Conservation (phyloP, 1,139 yeast species). For the Geotrichum bryndzae region DNA sequence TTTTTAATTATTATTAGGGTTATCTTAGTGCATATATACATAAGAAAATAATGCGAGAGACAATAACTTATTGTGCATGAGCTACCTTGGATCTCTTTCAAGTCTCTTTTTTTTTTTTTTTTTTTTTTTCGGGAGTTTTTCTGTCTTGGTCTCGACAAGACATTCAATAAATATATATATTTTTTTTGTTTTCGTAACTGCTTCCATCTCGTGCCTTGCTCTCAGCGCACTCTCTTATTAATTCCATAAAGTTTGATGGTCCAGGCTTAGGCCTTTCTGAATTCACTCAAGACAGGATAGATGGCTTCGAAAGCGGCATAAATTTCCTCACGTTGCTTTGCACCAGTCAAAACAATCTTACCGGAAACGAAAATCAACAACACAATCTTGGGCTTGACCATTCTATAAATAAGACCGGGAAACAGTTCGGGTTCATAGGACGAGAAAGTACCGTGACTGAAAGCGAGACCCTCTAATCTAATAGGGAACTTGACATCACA, state of each 20-base stretch:
- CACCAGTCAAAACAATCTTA: conserved; percentile 96
- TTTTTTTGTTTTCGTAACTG: neutral
- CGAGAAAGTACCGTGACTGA: conserved; percentile 97
- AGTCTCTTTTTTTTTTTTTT: neutral
- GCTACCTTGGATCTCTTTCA: neutral
- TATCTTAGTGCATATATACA: neutral
- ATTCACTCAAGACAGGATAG: conserved; percentile 96
- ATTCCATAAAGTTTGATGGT: neutral
- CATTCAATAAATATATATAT: neutral
- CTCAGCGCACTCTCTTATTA: neutral
- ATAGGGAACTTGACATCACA: conserved; percentile 95
- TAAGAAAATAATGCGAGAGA: neutral
- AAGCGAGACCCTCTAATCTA: conserved; percentile 94
- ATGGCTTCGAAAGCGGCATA: conserved; percentile 97
- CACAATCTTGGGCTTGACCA: conserved; percentile 98
- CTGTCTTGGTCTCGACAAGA: neutral
- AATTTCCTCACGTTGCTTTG: conserved; percentile 97
- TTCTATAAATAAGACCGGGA: conserved; percentile 97
- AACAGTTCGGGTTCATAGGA: conserved; percentile 97
- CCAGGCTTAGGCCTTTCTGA: conserved; percentile 62
- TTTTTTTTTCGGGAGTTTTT: neutral
- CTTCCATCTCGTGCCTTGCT: neutral
- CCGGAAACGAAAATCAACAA: conserved; percentile 94
- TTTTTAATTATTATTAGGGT: neutral
- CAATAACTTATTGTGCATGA: neutral